These are phyloP conservation scores for Alternaria sp. DNA, from an alignment of 2,329 filamentous ascomycete species.

Conservation along the genomic window DNA sequence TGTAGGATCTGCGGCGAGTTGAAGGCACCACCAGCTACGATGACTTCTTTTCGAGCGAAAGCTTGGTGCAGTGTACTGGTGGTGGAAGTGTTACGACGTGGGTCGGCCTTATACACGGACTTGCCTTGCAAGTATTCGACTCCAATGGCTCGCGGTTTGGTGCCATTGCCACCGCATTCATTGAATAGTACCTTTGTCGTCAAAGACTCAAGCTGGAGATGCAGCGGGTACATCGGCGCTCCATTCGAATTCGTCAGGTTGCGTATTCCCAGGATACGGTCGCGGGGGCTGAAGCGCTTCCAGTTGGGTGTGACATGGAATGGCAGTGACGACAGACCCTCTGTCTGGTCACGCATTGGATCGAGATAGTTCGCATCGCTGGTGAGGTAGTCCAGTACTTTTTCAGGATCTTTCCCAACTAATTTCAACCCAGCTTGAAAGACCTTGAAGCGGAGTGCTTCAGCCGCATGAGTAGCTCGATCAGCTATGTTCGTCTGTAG, in stretches of 20 bases:
- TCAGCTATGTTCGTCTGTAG: slow-evolving; percentile 25
- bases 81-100: slow-evolving; percentile 38
- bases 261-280: slow-evolving; percentile 18
- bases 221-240: slow-evolving; percentile 20
- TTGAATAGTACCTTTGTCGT: slow-evolving; percentile 52
- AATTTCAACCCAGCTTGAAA: slow-evolving; percentile 20
- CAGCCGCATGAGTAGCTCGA: slow-evolving; percentile 6
- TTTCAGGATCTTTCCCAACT: slow-evolving; percentile 19
- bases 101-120: slow-evolving; percentile 52
- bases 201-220: slow-evolving; percentile 45
- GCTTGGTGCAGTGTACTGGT: slow-evolving; percentile 10
- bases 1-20: slow-evolving; percentile 69
- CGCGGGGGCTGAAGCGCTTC: slow-evolving; percentile 26
- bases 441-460: slow-evolving; percentile 12
- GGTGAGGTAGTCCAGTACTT: slow-evolving; percentile 21
- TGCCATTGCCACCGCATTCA: slow-evolving; percentile 10
- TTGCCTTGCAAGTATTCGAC: slow-evolving; percentile 53
- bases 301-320: slow-evolving; percentile 24
- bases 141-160: slow-evolving; percentile 47
- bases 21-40: slow-evolving; percentile 57
- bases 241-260: slow-evolving; percentile 12
- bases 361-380: slow-evolving; percentile 21
- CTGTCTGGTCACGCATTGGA: slow-evolving; percentile 36
- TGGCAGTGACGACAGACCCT: slow-evolving; percentile 48
- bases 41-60: slow-evolving; percentile 30